A percentile compares a stretch with the other conserved stretches of the same genome.
phyloP scores from a whole-genome alignment of 768 basidiomycete genomes.

The Russula olivacea region DNA sequence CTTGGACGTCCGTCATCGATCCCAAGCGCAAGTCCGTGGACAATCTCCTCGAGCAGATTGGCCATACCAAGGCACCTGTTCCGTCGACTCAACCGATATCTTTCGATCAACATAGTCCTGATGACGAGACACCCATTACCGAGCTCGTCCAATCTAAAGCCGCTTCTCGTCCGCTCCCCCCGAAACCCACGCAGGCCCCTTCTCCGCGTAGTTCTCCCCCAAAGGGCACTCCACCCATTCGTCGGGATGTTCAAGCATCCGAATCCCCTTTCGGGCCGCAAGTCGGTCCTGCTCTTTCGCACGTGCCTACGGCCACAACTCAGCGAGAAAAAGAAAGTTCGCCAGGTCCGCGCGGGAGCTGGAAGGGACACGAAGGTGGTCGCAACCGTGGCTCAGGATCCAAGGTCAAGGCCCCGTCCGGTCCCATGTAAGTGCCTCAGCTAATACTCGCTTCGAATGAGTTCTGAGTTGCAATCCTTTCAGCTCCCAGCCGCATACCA shows the following conservation, averaged over 20 bases:
- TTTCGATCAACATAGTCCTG: conserved; percentile 31
- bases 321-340: conserved; percentile 63
- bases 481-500: conserved; percentile 59
- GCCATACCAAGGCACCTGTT: conserved; percentile 40
- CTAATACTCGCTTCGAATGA: not conserved
- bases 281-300: conserved; percentile 28
- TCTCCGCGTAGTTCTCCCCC: conserved; percentile 66
- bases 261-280: conserved; percentile 44
- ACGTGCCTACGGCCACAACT: conserved; percentile 35
- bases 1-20: conserved; percentile 44
- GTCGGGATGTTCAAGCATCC: conserved; percentile 42
- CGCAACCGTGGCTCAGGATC: conserved; percentile 38
- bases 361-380: conserved; percentile 33
- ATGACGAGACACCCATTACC: conserved; percentile 31
- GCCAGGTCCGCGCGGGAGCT: conserved; percentile 50
- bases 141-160: conserved; percentile 38
- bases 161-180: conserved; percentile 58
- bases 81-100: conserved; percentile 28
- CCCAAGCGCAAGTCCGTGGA: conserved; percentile 82
- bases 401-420: conserved; percentile 46
- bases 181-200: conserved; percentile 45
- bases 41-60: conserved; percentile 70
- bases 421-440: conserved; percentile 46
- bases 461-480: not conserved
- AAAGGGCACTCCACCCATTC: conserved; percentile 46